phyloP scores from a whole-genome alignment of 495 filamentous ascomycete genomes.

The Niebla homalea region DNA sequence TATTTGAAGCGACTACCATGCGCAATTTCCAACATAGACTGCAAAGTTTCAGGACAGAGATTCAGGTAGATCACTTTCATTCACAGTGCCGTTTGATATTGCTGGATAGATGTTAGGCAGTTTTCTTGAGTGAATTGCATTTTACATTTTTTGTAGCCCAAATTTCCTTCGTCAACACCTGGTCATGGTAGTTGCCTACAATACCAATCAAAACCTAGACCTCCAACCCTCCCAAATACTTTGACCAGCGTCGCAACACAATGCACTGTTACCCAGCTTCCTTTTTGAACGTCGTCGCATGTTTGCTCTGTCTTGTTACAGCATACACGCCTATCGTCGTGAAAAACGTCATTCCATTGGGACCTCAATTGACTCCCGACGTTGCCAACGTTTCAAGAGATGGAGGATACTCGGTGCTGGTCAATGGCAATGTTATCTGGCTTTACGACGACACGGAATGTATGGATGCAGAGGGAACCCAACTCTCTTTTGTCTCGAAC shows the following conservation, averaged over 20 bases:
- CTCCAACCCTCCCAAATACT: background rate
- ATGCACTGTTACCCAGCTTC: background rate
- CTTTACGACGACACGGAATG: slow-evolving; percentile 22
- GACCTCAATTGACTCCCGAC: slow-evolving; percentile 15
- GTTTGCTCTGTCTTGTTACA: background rate
- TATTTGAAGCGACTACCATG: too few relatives aligned
- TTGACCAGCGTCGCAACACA: too few relatives aligned
- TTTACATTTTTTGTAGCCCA: too few relatives aligned
- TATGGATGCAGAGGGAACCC: slow-evolving; percentile 11
- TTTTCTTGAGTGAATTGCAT: too few relatives aligned
- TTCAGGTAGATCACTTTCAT: too few relatives aligned
- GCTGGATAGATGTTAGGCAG: too few relatives aligned
- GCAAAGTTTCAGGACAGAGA: too few relatives aligned
- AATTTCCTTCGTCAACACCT: too few relatives aligned
- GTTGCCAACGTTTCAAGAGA: slow-evolving; percentile 17
- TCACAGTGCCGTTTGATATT: too few relatives aligned
- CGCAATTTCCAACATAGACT: too few relatives aligned
- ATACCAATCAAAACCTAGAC: background rate
- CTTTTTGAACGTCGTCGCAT: background rate
- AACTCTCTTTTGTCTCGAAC: slow-evolving; percentile 21
- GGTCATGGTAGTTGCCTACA: too few relatives aligned
- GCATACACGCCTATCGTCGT: slow-evolving; percentile 14
- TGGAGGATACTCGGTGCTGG: slow-evolving; percentile 17
- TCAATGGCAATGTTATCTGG: slow-evolving; percentile 18
- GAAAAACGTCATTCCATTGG: slow-evolving; percentile 14